Base-by-base conservation (phyloP, 352 stramenopile species). In the Globisporangium takayamanum region DNA sequence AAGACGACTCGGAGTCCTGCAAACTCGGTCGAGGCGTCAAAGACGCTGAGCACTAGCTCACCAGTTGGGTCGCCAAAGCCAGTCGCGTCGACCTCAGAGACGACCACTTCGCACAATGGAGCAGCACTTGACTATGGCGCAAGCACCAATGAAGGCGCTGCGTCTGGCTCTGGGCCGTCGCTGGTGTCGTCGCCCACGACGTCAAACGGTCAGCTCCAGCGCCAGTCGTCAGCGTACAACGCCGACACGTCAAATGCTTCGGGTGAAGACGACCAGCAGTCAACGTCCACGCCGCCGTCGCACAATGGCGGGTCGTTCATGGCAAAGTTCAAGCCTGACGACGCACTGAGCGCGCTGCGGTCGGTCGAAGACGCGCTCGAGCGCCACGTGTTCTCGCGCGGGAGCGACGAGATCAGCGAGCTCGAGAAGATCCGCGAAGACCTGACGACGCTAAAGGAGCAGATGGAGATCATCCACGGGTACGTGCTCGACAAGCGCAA, bases 381-480 rank as follows among this genome's bases (percentile, higher is more conserved):
- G 44, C 63, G 86, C 28, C 79, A 88, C 50, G 68, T 89, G 18
- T 48, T 90, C 16, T 60, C 72, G 15, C 63, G 72, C 39, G 7
- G 16, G 4, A 25, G 47, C 47, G 59, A 70, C 18, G 59, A 49
- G 10, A 39, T 74, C 33, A 58, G 64, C 30, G 70, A 80, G 25
- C 45, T 41, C 41, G 69, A 73, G 1, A 57, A 78, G 28, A 56
- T 89, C 14, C 65, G 62, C 8, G 62, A 80, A 53, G 69, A 86
- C 39, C 69, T 91, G n/a, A 56, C 67, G 7, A 59, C 84, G 6
- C 52, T 94, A 28, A 84, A 78, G 62, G 78, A 91, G 46, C 81
- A 92, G 51, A 49, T 94, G 18, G 80, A 76, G 45, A 70, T 85
- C 36, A 70, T 92, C 25, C 76, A 76, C 50, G 78, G 90, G 25